Base-by-base conservation (phyloP, 106 monocot species). In the Vanilla planifolia region DNA sequence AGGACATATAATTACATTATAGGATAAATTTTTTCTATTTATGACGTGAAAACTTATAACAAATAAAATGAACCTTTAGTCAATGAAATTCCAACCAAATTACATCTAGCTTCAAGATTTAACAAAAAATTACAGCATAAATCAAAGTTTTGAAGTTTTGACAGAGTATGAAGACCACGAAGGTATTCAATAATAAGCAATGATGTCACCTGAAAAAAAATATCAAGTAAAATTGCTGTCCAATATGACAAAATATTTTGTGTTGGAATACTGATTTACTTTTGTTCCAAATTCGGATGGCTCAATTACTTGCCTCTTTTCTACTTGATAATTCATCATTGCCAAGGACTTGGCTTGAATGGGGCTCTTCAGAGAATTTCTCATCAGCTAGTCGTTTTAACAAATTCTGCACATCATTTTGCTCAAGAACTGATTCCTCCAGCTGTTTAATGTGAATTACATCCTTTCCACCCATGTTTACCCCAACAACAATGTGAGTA, bases 401-500 rank as follows among this genome's bases (percentile, higher is more conserved):
- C 21, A 73, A 27, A 43, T 27, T 55, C 35, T 79, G 85, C 53
- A 90, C 75, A 40, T 82, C 90, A 65, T 55, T 68, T 63, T 64
- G 78, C 43, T 40, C 46, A 73, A 90, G 85, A 57, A 65, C 8
- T 46, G 85, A 90, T 3, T 58, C 71, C 51, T 76, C 59, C 43
- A 64, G 79, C 73, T 90, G 90, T 65, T 90, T 90, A 57, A 90
- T 26, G 48, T 58, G 61, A 34, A 85, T 67, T 37, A 85, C 85
- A 65, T 90, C 90, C 58, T 85, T 85, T 35, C 84, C 90, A 40
- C 90, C 90, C 81, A 90, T 82, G 62, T 72, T 73, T 50, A 90
- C 50, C 4, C 82, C 82, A 62, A 76, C 67, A 51, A 90, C 50
- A n/a, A 90, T 47, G 40, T 85, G 90, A 28, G 90, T 90, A 16